Evolutionary conservation across 495 filamentous ascomycete genomes (phyloP).

Genomic region (Umbilicaria muhlenbergii): DNA sequence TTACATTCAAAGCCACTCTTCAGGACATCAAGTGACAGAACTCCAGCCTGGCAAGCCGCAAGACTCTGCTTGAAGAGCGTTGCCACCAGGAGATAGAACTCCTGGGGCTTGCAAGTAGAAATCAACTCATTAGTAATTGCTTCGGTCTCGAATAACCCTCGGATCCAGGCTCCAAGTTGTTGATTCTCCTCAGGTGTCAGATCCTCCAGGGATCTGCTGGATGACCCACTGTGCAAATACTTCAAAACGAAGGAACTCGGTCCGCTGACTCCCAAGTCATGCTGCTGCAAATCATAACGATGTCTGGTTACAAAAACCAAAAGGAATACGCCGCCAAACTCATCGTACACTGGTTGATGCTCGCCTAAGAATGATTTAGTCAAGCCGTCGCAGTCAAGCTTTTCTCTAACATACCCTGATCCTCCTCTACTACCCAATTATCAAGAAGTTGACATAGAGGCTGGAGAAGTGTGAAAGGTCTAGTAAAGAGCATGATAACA

Average conservation of each 20-base stretch:
- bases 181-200: slow-evolving; percentile 58
- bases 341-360: slow-evolving; percentile 92
- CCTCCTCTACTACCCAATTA: slow-evolving; percentile 84
- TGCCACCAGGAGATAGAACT: slow-evolving; percentile 84
- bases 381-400: background rate
- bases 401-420: slow-evolving; percentile 37
- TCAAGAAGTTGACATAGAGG: slow-evolving; percentile 78
- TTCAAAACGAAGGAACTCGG: slow-evolving; percentile 63
- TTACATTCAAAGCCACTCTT: slow-evolving; percentile 81
- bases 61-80: slow-evolving; percentile 79
- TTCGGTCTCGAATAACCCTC: slow-evolving; percentile 71
- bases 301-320: slow-evolving; percentile 69
- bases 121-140: slow-evolving; percentile 78
- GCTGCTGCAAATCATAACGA: slow-evolving; percentile 56
- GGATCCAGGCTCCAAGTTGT: slow-evolving; percentile 73
- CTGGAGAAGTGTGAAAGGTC: slow-evolving; percentile 55
- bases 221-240: slow-evolving; percentile 50
- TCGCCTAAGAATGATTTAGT: slow-evolving; percentile 36
- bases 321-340: slow-evolving; percentile 80
- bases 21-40: slow-evolving; percentile 63
- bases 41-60: slow-evolving; percentile 51
- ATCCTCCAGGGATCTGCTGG: slow-evolving; percentile 44
- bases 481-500: slow-evolving; percentile 74
- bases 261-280: slow-evolving; percentile 47
- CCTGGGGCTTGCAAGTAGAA: slow-evolving; percentile 79